phyloP scores from a whole-genome alignment of 345 rosid genomes.

The Eutrema heterophyllum region DNA sequence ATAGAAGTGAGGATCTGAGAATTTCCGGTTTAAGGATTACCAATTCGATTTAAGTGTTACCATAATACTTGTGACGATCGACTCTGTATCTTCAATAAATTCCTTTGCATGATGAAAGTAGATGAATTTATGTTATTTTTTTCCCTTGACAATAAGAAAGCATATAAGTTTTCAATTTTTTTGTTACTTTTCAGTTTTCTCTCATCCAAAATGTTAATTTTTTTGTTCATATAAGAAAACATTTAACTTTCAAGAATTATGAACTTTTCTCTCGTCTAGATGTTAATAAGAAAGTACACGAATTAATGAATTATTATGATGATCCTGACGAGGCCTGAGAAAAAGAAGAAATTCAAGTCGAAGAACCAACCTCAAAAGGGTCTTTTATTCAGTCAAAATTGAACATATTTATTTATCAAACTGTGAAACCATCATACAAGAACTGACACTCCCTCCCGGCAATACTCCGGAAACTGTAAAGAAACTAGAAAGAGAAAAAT shows the following conservation, averaged over 20 bases:
- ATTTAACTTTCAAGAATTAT: background rate
- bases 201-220: background rate
- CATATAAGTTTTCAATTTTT: background rate
- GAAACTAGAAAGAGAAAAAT: background rate
- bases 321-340: background rate
- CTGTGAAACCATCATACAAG: background rate
- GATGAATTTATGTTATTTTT: background rate
- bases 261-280: background rate
- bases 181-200: background rate
- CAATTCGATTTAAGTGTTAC: background rate
- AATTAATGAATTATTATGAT: background rate
- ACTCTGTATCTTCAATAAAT: background rate
- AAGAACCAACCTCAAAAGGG: background rate
- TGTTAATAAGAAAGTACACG: background rate
- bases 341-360: background rate
- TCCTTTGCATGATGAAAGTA: background rate
- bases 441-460: background rate
- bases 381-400: background rate
- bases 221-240: background rate
- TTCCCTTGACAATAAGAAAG: background rate
- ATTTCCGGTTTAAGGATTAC: background rate
- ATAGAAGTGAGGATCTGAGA: conserved; percentile 69
- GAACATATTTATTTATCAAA: background rate
- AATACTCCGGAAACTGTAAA: background rate
- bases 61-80: background rate